These are phyloP conservation scores for Fragilariopsis cylindrus DNA, from an alignment of 108 stramenopile genomes.

Conservation along the genomic window DNA sequence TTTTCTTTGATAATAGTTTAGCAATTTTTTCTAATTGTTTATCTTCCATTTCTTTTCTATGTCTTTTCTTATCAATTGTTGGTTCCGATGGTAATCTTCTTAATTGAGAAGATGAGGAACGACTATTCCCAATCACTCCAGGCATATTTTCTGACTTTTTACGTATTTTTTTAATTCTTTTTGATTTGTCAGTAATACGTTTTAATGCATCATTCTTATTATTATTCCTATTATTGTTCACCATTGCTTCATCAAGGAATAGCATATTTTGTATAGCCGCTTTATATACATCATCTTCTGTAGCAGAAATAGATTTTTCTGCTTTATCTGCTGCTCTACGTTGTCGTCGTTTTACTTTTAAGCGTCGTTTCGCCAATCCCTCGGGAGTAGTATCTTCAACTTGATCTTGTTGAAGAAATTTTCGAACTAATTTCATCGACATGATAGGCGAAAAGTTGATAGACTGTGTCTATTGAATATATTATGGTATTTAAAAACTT, in stretches of 20 bases:
- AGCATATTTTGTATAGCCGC: conserved; percentile 15
- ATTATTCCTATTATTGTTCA: neutral
- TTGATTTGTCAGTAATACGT: conserved; percentile 7
- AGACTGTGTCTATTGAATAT: no score
- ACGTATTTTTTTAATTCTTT: neutral
- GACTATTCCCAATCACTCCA: conserved; percentile 18
- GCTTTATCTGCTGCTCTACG: neutral
- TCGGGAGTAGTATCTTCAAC: neutral
- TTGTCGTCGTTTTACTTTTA: neutral
- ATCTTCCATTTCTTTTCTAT: conserved; percentile 29
- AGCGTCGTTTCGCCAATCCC: neutral
- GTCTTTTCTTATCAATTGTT: conserved; percentile 38
- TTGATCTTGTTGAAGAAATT: conserved; percentile 21
- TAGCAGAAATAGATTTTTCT: neutral
- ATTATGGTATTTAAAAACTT: no score
- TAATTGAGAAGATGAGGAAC: conserved; percentile 6
- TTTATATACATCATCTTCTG: conserved; percentile 11
- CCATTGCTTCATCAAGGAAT: conserved; percentile 27
- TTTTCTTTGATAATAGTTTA: conserved; percentile 27
- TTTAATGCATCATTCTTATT: conserved; percentile 9
- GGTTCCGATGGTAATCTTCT: neutral
- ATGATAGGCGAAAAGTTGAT: neutral
- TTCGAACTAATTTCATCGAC: conserved; percentile 25
- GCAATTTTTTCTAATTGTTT: conserved; percentile 37
- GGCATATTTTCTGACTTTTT: neutral